Evolutionary conservation across 1,284 basidiomycete species (phyloP), one percentile per base, ranked within the genome.

Genomic region (Tremellales sp.): DNA sequence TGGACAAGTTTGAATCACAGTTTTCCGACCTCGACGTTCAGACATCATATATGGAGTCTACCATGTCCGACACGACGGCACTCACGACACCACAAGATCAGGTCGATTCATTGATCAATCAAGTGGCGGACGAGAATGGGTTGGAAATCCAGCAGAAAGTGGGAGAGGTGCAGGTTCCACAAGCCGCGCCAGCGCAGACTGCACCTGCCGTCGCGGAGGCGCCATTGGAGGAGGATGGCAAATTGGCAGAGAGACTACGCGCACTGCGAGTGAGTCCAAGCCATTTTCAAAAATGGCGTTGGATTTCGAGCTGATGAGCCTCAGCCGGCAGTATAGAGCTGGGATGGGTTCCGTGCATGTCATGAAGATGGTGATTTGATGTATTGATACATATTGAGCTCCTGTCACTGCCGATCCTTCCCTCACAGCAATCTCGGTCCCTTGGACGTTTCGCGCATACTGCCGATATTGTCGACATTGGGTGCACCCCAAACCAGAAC

Each of bases 1-100:
- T 99, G 96, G 96, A 98, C 77, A 97, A 94, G 77, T 99, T 99
- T 72, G 96, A 99, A 74, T 69, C 84, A 3, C 94, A 98, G 66
- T 97, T 98, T 76, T 81, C 89, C 51, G 96, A 98, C 74, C 82
- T 99, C 35, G 96, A 98, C 68, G 96, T 97, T 4, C 96, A 98
- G 74, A 96, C 96, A 3, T 88, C 86, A 3, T 94, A 94, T 76
- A 96, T 99, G 91, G 96, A 98, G 70, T 89, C 91, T 52, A 86
- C 92, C 23, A 97, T 99, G 84, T 85, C 85, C 19, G 84, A 87
- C 49, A 92, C 93, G 12, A 96, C 91, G 1, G 96, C 93, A 15
- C 82, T 89, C 39, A 86, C 89, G 7, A 96, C 88, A 17, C 96
- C 96, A 0, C 93, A 97, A 73, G 96, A 99, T 75, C 92, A 98